Base-by-base conservation (phyloP, 176 grass and related monocot species). In the Musa acuminata region DNA sequence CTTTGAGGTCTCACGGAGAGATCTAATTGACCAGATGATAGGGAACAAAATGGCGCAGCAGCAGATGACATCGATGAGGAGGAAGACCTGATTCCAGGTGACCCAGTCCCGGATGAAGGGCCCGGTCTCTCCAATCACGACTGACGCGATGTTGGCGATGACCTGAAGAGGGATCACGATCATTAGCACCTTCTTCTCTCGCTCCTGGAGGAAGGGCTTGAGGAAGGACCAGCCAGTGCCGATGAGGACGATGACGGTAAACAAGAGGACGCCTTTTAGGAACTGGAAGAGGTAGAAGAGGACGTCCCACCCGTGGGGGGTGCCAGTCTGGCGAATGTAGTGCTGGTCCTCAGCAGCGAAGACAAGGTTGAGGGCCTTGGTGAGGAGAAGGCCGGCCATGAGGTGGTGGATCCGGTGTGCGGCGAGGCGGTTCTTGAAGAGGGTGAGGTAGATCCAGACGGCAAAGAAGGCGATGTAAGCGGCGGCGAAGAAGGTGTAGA, bases 161-260 rank as follows among this genome's bases (percentile, higher is more conserved):
- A 96, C 93, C 87, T 96, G 93, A 53, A 96, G 58, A 0, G 93
- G 93, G 81, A 90, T 90, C 13, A 96, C 93, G 62, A 90, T 82
- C 93, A 96, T 92, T 76, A 96, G 87, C 69, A 96, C 89, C 51
- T 96, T 96, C 87, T 96, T 96, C 89, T 96, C 93, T 72, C 85
- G 85, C 75, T 96, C 93, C 89, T 96, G 93, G 68, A 96, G 80
- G 85, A 96, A 96, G 0, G 93, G 93, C 83, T 96, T 96, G 51
- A 92, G 87, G 85, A 96, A 96, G 8, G 89, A 92, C 93, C 93
- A 96, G 7, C 93, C 93, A 0, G 93, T 96, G 53, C 93, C 93
- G 22, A 92, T 90, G 51, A 96, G 89, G 13, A 90, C 85, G 21
- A 96, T 96, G 59, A 96, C 93, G 8, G 89, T 85, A 69, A 96